Percentiles rank a stretch among this genome's conserved stretches.
These are phyloP conservation scores for Cucumis hystrix DNA, from an alignment of 306 rosid genomes.

Conservation along the genomic window DNA sequence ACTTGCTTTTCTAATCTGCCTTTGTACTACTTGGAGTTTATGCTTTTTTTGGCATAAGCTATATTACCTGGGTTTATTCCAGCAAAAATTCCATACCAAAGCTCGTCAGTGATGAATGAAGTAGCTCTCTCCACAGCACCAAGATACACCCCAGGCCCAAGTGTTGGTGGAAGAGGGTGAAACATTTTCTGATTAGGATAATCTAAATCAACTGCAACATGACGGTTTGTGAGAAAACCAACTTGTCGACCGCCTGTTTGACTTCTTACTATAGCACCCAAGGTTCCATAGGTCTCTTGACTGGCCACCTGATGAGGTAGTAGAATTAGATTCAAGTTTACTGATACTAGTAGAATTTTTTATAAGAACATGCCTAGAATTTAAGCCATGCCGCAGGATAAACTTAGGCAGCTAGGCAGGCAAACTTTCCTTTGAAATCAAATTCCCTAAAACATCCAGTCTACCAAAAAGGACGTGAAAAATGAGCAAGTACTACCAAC, in stretches of 20 bases:
- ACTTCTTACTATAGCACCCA: conserved; percentile 97
- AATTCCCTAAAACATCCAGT: background rate
- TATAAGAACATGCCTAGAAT: no score
- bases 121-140: conserved; percentile 99
- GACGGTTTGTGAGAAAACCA: conserved; percentile 98
- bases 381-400: no score
- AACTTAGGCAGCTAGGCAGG: no score
- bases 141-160: conserved; percentile 98
- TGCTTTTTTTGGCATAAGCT: background rate
- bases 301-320: conserved; percentile 59
- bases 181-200: conserved; percentile 99
- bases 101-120: conserved; percentile 93
- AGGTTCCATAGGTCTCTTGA: conserved; percentile 96
- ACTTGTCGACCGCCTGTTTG: conserved; percentile 88
- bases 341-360: background rate
- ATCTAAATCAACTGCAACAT: conserved; percentile 92
- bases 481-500: background rate
- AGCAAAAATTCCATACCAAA: conserved; percentile 97
- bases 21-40: no score
- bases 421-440: no score
- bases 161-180: conserved; percentile 93
- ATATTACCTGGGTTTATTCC: conserved; percentile 95
- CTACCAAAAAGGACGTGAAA: background rate
- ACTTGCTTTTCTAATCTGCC: no score
- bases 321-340: background rate